Evolutionary conservation across 805 yeast genomes (phyloP).

Genomic region (Ogataea wickerhamii): DNA sequence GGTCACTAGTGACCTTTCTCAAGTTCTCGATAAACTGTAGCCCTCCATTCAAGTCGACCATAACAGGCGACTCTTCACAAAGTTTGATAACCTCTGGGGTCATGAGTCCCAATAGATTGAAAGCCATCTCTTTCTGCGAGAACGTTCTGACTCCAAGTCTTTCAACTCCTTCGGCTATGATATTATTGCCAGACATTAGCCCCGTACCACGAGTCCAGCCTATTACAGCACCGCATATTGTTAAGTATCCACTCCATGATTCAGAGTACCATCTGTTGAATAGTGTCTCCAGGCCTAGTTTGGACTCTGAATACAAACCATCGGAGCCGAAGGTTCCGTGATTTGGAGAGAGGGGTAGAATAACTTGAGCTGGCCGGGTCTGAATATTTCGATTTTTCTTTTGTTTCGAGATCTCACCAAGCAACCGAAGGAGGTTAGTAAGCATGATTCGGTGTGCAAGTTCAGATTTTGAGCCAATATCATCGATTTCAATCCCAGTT

Average conservation of each 20-base stretch:
- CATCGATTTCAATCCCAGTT: slow-evolving; percentile 92
- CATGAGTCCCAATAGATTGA: slow-evolving; percentile 92
- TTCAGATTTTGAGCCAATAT: slow-evolving; percentile 92
- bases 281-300: slow-evolving; percentile 89
- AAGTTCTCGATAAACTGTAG: slow-evolving; percentile 89
- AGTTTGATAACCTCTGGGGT: slow-evolving; percentile 79
- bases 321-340: slow-evolving; percentile 99
- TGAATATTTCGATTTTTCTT: slow-evolving; percentile 73
- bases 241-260: slow-evolving; percentile 91
- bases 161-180: slow-evolving; percentile 97
- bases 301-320: slow-evolving; percentile 97
- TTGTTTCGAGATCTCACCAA: slow-evolving; percentile 85
- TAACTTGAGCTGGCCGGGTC: slow-evolving; percentile 98
- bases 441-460: slow-evolving; percentile 98
- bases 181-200: slow-evolving; percentile 94
- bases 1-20: slow-evolving; percentile 76
- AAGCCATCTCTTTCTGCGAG: slow-evolving; percentile 99
- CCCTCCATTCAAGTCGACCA: slow-evolving; percentile 99
- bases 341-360: slow-evolving; percentile 95
- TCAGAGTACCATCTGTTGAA: slow-evolving; percentile 99
- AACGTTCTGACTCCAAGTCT: slow-evolving; percentile 94
- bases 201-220: slow-evolving; percentile 99
- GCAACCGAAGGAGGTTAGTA: slow-evolving; percentile 86
- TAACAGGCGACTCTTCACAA: slow-evolving; percentile 90
- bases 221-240: slow-evolving; percentile 96